phyloP scores from a whole-genome alignment of 2,329 filamentous ascomycete species.

The Hymenoscyphus infarciens region DNA sequence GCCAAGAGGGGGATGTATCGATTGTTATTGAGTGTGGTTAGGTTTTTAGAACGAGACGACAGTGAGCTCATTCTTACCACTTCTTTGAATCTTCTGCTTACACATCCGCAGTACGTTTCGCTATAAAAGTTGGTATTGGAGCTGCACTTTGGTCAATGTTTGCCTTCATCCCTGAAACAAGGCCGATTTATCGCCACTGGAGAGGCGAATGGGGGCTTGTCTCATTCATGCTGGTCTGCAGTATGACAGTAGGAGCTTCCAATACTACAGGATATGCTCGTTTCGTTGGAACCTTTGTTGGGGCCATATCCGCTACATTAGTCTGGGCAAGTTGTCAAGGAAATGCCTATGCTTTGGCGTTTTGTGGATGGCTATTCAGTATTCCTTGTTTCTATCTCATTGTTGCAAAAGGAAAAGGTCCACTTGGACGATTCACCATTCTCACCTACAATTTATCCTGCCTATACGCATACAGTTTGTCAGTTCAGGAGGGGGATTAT shows the following conservation, averaged over 20 bases:
- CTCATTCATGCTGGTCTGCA: constrained; percentile 97
- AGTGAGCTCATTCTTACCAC: constrained; percentile 41
- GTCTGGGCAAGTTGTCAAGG: constrained; percentile 75
- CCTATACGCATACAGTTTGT: constrained; percentile 88
- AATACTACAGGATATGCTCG: constrained; percentile 89
- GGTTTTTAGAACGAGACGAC: constrained; percentile 60
- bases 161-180: constrained; percentile 75
- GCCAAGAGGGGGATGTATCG: constrained; percentile 30
- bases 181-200: constrained; percentile 81
- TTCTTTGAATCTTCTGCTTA: constrained; percentile 25
- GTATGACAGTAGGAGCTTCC: constrained; percentile 93
- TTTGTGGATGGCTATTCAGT: constrained; percentile 78
- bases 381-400: constrained; percentile 88
- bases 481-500: constrained; percentile 72
- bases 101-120: constrained; percentile 57
- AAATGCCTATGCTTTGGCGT: constrained; percentile 70
- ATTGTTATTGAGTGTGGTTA: constrained; percentile 51
- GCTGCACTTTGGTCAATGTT: constrained; percentile 86
- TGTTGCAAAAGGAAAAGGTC: constrained; percentile 75
- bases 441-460: constrained; percentile 95
- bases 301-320: constrained; percentile 69
- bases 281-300: constrained; percentile 81
- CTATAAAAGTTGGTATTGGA: constrained; percentile 88
- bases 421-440: constrained; percentile 89
- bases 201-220: constrained; percentile 94